Base-by-base conservation (phyloP, 2,329 filamentous ascomycete species). In the Neofusicoccum cordaticola region DNA sequence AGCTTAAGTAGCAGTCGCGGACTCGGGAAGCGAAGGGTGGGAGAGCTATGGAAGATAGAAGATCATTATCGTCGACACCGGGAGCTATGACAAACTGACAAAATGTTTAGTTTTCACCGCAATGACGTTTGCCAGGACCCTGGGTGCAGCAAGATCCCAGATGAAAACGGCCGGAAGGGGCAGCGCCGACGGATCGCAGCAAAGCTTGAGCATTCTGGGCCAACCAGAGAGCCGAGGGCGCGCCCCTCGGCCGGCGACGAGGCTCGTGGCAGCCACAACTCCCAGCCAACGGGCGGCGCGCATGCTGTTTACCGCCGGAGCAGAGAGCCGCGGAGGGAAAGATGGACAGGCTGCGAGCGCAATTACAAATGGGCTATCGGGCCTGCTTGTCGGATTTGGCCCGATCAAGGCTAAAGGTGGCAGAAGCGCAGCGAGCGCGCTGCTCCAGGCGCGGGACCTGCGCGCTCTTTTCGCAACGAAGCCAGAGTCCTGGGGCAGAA, bases 301-400 rank as follows among this genome's bases (percentile, higher is more conserved):
- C n/a, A 6, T 4, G 41, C 27, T 34, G 15, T 22, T 37, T 44
- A 47, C 56, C 41, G 56, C 56, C 56, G 56, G 56, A 37, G 41
- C 22, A 60, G 27, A 9, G 2, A 35, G 41, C 56, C 56, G 31
- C 15, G 41, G 15, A 60, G 41, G 56, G 56, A 60, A 60, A 45
- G 56, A 60, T 60, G 41, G 17, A 35, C 56, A 35, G 37, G 22
- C 27, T 22, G 27, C n/a, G 27, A 37, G 22, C 56, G 22, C 8
- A 45, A 60, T 60, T 15, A 60, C 56, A 60, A 60, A 60, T 60
- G 22, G 11, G n/a, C 56, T 60, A 60, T 60, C 56, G 56, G 56
- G 56, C 56, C 56, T 60, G 56, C 42, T 60, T 22, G 11, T 60
- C 56, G 56, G 41, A 37, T 37, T 19, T 60, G 41, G 4, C 39